Evolutionary conservation across 1,284 basidiomycete genomes (phyloP).

Genomic region (Kwoniella shivajii): DNA sequence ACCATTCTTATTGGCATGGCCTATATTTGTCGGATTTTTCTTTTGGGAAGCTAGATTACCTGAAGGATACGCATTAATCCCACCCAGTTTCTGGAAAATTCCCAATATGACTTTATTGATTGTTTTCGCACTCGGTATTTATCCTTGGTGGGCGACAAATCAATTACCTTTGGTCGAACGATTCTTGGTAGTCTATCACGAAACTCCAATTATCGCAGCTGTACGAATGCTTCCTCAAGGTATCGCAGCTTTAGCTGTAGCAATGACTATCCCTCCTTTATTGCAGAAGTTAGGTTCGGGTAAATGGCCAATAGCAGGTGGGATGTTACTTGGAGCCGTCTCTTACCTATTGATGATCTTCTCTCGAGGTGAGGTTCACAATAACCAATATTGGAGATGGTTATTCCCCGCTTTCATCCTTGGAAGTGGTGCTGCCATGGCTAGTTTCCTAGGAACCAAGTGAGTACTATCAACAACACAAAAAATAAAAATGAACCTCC

Average conservation of each 20-base stretch:
- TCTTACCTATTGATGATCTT: conserved; percentile 9
- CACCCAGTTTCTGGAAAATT: conserved; percentile 37
- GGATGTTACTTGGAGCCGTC: conserved; percentile 9
- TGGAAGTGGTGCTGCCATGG: conserved; percentile 24
- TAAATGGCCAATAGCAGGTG: conserved; percentile 11
- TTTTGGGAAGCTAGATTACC: conserved; percentile 39
- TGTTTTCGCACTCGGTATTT: conserved; percentile 30
- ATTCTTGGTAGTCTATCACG: conserved; percentile 18
- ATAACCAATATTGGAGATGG: conserved; percentile 28
- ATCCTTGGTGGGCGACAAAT: conserved; percentile 32
- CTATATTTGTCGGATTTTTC: conserved; percentile 42
- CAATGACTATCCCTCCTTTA: conserved; percentile 26
- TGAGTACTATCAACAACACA: too few species aligned
- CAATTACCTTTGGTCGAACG: conserved; percentile 28
- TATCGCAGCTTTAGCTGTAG: conserved; percentile 21
- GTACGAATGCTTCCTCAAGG: conserved; percentile 32
- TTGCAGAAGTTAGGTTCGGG: conserved; percentile 13
- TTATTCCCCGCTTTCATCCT: conserved; percentile 28
- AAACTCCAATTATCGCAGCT: conserved; percentile 27
- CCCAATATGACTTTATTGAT: conserved; percentile 39
- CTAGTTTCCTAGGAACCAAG: conserved; percentile 26
- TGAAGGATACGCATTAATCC: conserved; percentile 36
- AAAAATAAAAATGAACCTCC: too few species aligned
- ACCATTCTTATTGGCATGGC: conserved; percentile 46
- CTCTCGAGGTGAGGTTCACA: not conserved